Evolutionary conservation across 768 basidiomycete species (phyloP).

Genomic region (Pleurotus ostreatus): DNA sequence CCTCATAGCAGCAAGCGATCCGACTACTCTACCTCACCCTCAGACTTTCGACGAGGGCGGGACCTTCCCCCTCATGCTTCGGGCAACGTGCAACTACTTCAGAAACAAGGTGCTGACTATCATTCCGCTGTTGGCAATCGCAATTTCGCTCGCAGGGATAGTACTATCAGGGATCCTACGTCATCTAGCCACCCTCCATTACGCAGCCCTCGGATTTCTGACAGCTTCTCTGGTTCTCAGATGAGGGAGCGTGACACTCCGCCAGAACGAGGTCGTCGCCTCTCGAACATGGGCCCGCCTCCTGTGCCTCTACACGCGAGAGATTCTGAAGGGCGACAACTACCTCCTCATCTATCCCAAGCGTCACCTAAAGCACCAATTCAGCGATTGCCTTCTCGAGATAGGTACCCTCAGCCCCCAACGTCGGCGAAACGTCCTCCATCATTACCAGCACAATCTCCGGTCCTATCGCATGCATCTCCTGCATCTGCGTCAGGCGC

Average conservation of each 20-base stretch:
- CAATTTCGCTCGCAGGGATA: not conserved
- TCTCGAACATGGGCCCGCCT: constrained; percentile 49
- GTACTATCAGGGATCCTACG: constrained; percentile 17
- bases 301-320: constrained; percentile 38
- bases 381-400: constrained; percentile 40
- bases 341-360: constrained; percentile 55
- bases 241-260: not conserved
- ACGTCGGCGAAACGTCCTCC: constrained; percentile 23
- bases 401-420: constrained; percentile 30
- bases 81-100: constrained; percentile 52
- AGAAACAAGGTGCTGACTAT: constrained; percentile 42
- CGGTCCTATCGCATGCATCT: constrained; percentile 1
- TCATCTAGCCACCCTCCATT: constrained; percentile 34
- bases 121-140: not conserved
- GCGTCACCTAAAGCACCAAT: constrained; percentile 22
- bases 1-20: constrained; percentile 42
- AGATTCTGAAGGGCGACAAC: constrained; percentile 40
- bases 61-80: constrained; percentile 37
- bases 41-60: constrained; percentile 40
- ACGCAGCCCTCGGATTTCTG: constrained; percentile 30
- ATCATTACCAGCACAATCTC: constrained; percentile 9
- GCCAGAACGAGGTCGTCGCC: constrained; percentile 17
- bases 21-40: constrained; percentile 31
- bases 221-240: constrained; percentile 15
- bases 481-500: not conserved